These are phyloP conservation scores for Adansonia digitata DNA, from an alignment of 345 rosid genomes.

Conservation along the genomic window DNA sequence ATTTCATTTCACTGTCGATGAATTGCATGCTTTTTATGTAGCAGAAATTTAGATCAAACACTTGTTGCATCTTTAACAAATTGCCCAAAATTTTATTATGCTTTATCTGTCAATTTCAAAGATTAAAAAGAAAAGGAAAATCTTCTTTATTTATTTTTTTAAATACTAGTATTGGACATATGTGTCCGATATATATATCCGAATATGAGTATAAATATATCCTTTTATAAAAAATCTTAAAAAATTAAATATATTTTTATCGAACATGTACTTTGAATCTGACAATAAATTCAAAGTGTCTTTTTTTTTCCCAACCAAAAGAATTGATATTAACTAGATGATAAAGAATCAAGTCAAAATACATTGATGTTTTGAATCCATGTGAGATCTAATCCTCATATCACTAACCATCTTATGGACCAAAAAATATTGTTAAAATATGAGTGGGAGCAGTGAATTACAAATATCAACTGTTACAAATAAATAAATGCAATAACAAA, in stretches of 20 bases:
- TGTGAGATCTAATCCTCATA: background rate
- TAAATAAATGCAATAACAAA: background rate
- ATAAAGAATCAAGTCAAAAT: background rate
- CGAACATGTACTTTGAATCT: too few relatives aligned
- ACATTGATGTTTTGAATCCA: background rate
- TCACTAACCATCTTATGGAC: background rate
- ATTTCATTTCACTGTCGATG: background rate
- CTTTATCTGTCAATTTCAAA: background rate
- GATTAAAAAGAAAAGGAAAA: background rate
- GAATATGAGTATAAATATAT: too few relatives aligned
- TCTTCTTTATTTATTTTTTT: background rate
- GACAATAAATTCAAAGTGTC: too few relatives aligned
- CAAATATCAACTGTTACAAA: background rate
- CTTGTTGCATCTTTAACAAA: background rate
- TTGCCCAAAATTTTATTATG: background rate
- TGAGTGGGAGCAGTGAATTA: constrained; percentile 1
- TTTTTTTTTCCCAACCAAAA: too few relatives aligned
- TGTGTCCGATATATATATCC: too few relatives aligned
- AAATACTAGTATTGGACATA: too few relatives aligned
- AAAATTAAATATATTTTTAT: too few relatives aligned
- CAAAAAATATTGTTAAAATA: background rate
- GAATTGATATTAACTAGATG: background rate
- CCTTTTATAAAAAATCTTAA: too few relatives aligned
- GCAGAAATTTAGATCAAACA: background rate
- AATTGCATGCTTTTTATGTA: background rate